Conservation (phyloP, 139 green algal genomes). For the Raphidocelis subcapitata region DNA sequence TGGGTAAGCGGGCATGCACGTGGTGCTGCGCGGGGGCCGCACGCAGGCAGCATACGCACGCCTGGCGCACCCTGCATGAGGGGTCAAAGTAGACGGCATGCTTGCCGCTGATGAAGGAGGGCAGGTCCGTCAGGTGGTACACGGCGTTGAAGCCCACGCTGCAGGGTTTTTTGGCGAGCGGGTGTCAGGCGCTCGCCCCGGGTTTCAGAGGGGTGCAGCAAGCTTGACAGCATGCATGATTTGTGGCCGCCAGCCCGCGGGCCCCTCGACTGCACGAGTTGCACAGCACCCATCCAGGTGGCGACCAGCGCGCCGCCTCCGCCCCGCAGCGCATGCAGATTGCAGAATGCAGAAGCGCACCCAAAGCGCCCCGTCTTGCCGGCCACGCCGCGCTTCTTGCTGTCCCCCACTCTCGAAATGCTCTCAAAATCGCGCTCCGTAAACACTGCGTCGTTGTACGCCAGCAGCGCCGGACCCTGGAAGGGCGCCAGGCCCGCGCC, state of each 20-base stretch:
- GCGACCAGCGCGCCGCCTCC: too few relatives aligned
- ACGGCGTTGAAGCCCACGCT: conserved; percentile 71
- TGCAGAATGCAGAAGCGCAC: conserved; percentile 34
- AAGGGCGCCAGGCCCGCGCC: conserved; percentile 43
- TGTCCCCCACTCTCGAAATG: conserved; percentile 74
- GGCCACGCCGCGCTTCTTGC: conserved; percentile 56
- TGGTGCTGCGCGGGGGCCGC: too few relatives aligned
- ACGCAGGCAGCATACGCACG: too few relatives aligned
- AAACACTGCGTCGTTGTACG: conserved; percentile 75
- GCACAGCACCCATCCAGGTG: too few relatives aligned
- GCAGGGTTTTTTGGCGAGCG: too few relatives aligned
- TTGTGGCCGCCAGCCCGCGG: too few relatives aligned
- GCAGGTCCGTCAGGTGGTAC: conserved; percentile 81
- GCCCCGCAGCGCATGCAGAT: too few relatives aligned
- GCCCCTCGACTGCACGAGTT: too few relatives aligned
- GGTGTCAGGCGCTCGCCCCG: too few relatives aligned
- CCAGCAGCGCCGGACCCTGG: conserved; percentile 68
- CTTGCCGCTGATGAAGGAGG: conserved; percentile 60
- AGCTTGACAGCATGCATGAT: too few relatives aligned
- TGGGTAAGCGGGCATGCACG: too few relatives aligned
- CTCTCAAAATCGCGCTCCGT: conserved; percentile 61
- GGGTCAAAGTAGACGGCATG: conserved; percentile 79
- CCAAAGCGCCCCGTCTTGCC: conserved; percentile 69
- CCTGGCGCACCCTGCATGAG: conserved; percentile 38
- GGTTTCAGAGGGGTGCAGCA: too few relatives aligned